Evolutionary conservation across 164 flowering plant species (phyloP), one percentile per base, ranked within the genome.

Genomic region (Stephania japonica): DNA sequence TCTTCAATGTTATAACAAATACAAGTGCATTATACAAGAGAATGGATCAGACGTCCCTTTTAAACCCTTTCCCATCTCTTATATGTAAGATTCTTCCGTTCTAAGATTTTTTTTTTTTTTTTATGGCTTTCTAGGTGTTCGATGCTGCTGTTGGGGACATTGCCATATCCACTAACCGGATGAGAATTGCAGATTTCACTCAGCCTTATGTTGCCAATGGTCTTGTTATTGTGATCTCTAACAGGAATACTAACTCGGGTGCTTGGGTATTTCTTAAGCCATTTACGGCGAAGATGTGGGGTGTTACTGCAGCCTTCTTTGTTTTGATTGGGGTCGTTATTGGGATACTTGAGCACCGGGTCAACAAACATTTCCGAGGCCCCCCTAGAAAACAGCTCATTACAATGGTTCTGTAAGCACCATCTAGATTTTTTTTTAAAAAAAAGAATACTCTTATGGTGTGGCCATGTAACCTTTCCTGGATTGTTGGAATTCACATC

Each of bases 81-180:
- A n/a, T n/a, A n/a, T n/a, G n/a, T n/a, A n/a, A n/a, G n/a, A n/a
- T n/a, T n/a, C n/a, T n/a, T n/a, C n/a, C n/a, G n/a, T n/a, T n/a
- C 38, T 32, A 32, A 32, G 38, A 32, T 0, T 32, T 32, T 32
- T 32, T 32, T 32, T 32, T 32, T 4, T 32, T 32, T 32, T 32
- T 32, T 32, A 32, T 32, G 73, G 44, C 7, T 70, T 24, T 70
- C 72, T 26, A 91, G 97, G 86, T 70, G 63, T 83, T 83, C 83
- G 98, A 91, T 86, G 96, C 83, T 47, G 98, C 86, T 43, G 87
- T 89, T 75, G 98, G 97, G 25, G 98, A 92, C 82, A 86, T 91
- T 76, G 79, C 96, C 23, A 86, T 92, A 77, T 85, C 83, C 27
- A 86, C 89, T 67, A 86, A 85, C 81, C 76, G 96, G 71, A 92